Base-by-base conservation (phyloP, 371 early-diverging fungal species). In the Syncephalastrum racemosum region DNA sequence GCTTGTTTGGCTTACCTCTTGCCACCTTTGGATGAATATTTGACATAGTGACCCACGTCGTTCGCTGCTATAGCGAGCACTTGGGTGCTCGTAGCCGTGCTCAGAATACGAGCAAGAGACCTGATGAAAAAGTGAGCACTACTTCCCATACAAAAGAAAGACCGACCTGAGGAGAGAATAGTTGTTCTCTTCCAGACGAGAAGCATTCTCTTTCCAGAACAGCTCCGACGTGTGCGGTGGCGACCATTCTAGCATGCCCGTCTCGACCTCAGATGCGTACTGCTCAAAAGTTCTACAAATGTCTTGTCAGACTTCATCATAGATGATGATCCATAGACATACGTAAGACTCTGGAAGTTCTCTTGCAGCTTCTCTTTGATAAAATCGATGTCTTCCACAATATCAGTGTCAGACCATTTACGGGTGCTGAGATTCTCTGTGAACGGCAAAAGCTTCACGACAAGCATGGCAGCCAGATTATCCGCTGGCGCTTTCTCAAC, bases 21-120 rank as follows among this genome's bases (percentile, higher is more conserved):
- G 41, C 94, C 95, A 36, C 54, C 40, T 55, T 86, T 82, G 16
- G 88, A 83, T 41, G 81, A 81, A 59, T 90, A 82, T 78, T 94
- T 95, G 54, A 93, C 89, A 68, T 90, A 96, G 75, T 96, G 93
- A 40, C 96, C 94, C 62, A 98, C 69, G 67, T 98, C 98, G 63
- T 92, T 90, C 44, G 92, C 91, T 6, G 95, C 95, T 15, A 98
- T 88, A 3, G 95, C 86, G 18, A 96, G 73, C 16, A 89, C 86
- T 10, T 79, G 42, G n/a, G 86, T 67, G 31, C 83, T 84, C 15
- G 59, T 78, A n/a, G 89, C 70, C 13, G 89, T 85, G 50, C 81
- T 80, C 25, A 91, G 68, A 42, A 92, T 68, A 49, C 89, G 75
- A 14, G 87, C 82, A 61, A 95, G 73, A 8, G 80, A 51, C 51